Base-by-base conservation (phyloP, 441 rosid species). In the Populus hybrid region DNA sequence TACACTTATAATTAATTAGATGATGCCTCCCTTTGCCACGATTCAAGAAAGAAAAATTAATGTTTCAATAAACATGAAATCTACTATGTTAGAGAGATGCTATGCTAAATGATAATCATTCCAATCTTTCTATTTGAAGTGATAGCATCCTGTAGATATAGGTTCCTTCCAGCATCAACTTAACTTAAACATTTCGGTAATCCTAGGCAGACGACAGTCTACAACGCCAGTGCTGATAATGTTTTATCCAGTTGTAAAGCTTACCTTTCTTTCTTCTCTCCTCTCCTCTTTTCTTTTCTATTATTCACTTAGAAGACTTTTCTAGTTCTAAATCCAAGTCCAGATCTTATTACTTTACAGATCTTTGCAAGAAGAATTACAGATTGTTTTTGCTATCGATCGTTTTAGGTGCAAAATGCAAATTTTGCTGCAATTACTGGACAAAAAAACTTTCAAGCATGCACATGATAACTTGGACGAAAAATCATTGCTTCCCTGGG, bases 81-180 rank as follows among this genome's bases (percentile, higher is more conserved):
- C 74, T 64, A 18, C 28, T 63, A 9, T 59, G 8, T 63, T 50
- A 46, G 35, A n/a, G 12, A 73, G 32, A 3, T 30, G 38, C 64
- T 70, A 71, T 63, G 70, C 71, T 64, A 63, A 71, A 42, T 66
- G 42, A 10, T 9, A 18, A 18, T 67, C 72, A 42, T 61, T 20
- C 76, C 64, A 21, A 68, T 14, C 75, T 78, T 75, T 82, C 61
- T 32, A 67, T 77, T 10, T 69, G 74, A 69, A 69, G 74, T 46
- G 74, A 75, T 18, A 20, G 67, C 42, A 75, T 81, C 75, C 69
- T 78, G 59, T 23, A 64, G 80, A 76, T 75, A 67, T 74, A 20
- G 76, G 80, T 67, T 75, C 81, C 67, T 71, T 1, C 21, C 28
- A 10, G 42, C 32, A 50, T 74, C 50, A 35, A 35, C 30, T 74